Base-by-base conservation (phyloP, 257 asterid species). In the Solanum gandarillasii region DNA sequence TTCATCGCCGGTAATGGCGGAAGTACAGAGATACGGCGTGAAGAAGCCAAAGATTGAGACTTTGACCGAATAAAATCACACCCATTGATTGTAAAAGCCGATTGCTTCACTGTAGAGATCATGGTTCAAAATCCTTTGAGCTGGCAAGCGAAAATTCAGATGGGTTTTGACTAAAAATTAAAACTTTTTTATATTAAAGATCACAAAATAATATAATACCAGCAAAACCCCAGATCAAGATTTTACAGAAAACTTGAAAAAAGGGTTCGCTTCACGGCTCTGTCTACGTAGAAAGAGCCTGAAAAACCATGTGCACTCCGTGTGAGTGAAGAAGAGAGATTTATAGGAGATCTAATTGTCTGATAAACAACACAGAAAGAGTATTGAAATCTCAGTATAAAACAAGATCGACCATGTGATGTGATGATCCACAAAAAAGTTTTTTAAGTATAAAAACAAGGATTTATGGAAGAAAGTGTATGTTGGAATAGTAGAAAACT, bases 81-180 rank as follows among this genome's bases (percentile, higher is more conserved):
- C 86, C 90, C 93, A 79, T 79, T 87, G 83, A 91, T 38, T 6
- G 92, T 41, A 3, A 88, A 25, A 67, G 87, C 48, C 0, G 98
- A 91, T 70, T 91, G 96, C 74, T 91, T 93, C 86, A 95, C 78
- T 39, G 98, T 93, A 38, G 98, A 91, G 87, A 95, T 94, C 98
- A 95, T 96, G n/a, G 82, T 71, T 43, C 65, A 55, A 55, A 55
- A 55, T 55, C 65, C 29, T 86, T 87, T 70, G 43, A 43, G 71
- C 83, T 74, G 43, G 67, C 68, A 41, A 68, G 60, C 31, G 29
- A 87, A 48, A 83, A 34, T 86, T 78, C 35, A 65, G 13, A 6
- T 83, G 35, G 83, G 46, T 85, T 84, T 48, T 36, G 35, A 76
- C 38, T 23, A 21, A 88, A 89, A 74, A 65, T 65, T 62, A 86